Evolutionary conservation across 2,329 filamentous ascomycete genomes (phyloP), one percentile per base, ranked within the genome.

Genomic region (Gnomoniopsis smithogilvyi): DNA sequence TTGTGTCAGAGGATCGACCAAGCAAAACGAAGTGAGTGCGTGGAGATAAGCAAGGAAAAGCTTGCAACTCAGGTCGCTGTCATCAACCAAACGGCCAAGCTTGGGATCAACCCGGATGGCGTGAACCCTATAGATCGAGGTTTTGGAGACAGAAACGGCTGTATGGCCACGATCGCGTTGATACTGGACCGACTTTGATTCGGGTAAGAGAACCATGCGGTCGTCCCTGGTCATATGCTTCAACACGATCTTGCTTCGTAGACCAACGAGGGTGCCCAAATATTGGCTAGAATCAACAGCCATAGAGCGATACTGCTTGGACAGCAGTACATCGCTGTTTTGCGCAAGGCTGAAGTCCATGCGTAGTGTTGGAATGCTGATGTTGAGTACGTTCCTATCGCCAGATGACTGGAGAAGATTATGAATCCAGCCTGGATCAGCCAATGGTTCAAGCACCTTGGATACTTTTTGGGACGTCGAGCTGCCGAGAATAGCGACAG

Each of bases 31-130:
- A 0, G 84, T 87, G 0, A 84, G 58, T 0, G 78, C 82, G 61
- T 87, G 83, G 0, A 87, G 67, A 33, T 80, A 80, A 10, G 72
- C 72, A 0, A 84, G 69, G 21, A 78, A 74, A 0, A 89, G 69
- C 53, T 80, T 82, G 66, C 80, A 82, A 11, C 78, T 73, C 0
- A 85, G 50, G 15, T 71, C 80, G 0, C 78, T 79, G 61, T 78
- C 81, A 19, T 82, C 80, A 0, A 74, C 61, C 0, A 89, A 65
- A 2, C 78, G 71, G 0, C 82, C 77, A 0, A 89, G 74, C 1
- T 68, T 68, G 0, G 62, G 49, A 59, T 88, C 80, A 0, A 89
- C 66, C 0, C 67, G 87, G 0, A 70, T 63, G 49, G 83, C 77
- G 7, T 70, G 65, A 3, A 59, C 63, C 2, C 26, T 48, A 4